Conservation (phyloP, 2,329 filamentous ascomycete genomes). For the Fusarium cicatricum region DNA sequence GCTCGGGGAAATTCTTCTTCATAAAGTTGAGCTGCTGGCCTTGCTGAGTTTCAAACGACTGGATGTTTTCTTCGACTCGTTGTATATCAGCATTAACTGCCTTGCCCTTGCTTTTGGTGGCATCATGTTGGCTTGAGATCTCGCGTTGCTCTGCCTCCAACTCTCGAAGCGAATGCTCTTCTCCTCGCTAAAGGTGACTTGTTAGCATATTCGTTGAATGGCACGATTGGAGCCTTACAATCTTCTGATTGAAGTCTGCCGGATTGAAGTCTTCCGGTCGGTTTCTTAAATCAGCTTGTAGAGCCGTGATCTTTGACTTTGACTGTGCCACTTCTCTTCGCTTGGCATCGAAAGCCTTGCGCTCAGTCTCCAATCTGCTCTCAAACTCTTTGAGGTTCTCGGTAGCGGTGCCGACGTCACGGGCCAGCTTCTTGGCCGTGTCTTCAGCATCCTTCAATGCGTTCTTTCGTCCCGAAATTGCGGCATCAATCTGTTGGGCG, state of each 20-base stretch:
- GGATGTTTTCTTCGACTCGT: conserved; percentile 58
- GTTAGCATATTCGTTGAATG: conserved; percentile 32
- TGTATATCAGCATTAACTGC: conserved; percentile 51
- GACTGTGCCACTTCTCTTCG: conserved; percentile 60
- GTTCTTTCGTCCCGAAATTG: conserved; percentile 62
- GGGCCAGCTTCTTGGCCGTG: conserved; percentile 55
- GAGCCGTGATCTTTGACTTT: conserved; percentile 65
- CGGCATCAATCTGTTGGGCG: conserved; percentile 60
- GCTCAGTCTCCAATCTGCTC: conserved; percentile 59
- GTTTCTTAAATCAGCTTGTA: conserved; percentile 71
- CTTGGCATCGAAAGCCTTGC: conserved; percentile 57
- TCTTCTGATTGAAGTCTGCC: conserved; percentile 74
- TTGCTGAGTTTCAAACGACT: conserved; percentile 73
- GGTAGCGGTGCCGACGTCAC: conserved; percentile 46
- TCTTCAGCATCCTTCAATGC: conserved; percentile 63
- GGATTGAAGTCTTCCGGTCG: conserved; percentile 73
- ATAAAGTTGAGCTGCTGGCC: conserved; percentile 78
- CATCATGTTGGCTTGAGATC: conserved; percentile 49
- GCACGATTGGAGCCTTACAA: conserved; percentile 60
- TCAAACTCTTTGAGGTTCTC: conserved; percentile 55
- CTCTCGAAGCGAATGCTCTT: conserved; percentile 66
- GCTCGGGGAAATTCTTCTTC: conserved; percentile 66
- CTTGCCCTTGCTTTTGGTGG: conserved; percentile 53
- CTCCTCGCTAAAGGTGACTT: conserved; percentile 58
- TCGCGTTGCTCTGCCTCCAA: conserved; percentile 54